Conservation (phyloP, 345 rosid genomes). For the Toxicodendron radicans region DNA sequence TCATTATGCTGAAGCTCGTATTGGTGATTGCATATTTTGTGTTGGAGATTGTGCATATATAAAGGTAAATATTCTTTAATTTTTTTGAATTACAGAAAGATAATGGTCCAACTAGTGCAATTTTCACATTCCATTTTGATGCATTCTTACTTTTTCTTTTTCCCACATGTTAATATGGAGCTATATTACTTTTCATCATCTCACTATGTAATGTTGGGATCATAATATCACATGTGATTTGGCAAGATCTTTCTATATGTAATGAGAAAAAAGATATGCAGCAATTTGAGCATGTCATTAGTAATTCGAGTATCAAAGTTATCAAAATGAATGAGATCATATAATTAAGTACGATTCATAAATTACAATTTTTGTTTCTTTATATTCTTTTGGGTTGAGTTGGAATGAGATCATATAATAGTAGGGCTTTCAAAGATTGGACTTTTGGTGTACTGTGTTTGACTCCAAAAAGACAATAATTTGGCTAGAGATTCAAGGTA, state of each 20-base stretch:
- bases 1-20: conserved; percentile 74
- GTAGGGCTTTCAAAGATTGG: conserved; percentile 5
- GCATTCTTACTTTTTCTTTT: not conserved
- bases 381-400: too few relatives aligned
- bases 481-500: conserved; percentile 1
- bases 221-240: not conserved
- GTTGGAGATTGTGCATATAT: conserved; percentile 76
- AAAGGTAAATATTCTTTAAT: conserved; percentile 50
- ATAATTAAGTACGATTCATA: too few relatives aligned
- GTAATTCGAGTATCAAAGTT: too few relatives aligned
- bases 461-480: conserved; percentile 5
- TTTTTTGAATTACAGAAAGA: not conserved
- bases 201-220: not conserved
- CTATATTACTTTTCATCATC: not conserved
- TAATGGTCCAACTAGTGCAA: too few relatives aligned
- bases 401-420: not conserved
- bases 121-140: not conserved
- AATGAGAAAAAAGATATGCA: too few relatives aligned
- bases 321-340: too few relatives aligned
- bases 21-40: conserved; percentile 45
- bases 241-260: too few relatives aligned
- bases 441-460: not conserved
- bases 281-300: too few relatives aligned
- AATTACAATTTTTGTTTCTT: too few relatives aligned
- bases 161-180: not conserved